Evolutionary conservation across 176 grass and related monocot genomes (phyloP).

Genomic region (Rhynchospora tenuis): DNA sequence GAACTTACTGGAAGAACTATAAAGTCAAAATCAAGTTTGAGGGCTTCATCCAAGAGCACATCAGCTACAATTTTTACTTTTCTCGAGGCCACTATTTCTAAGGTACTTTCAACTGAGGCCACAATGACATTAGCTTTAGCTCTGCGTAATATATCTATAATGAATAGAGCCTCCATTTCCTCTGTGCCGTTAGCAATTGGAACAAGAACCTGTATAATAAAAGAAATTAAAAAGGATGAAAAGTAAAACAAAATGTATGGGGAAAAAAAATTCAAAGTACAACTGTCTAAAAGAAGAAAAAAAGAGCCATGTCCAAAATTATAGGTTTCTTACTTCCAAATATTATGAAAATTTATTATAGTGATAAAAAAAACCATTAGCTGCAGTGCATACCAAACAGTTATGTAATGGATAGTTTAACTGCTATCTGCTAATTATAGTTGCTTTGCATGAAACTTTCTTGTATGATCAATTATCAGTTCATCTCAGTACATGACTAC

Average conservation of each 20-base stretch:
- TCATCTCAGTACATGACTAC: not conserved
- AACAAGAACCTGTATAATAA: slow-evolving; percentile 65
- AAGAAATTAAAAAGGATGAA: not conserved
- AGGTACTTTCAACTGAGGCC: slow-evolving; percentile 70
- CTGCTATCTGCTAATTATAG: not conserved
- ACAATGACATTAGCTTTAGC: slow-evolving; percentile 74
- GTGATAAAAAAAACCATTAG: not conserved
- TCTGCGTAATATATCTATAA: slow-evolving; percentile 76
- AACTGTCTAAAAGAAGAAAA: not conserved
- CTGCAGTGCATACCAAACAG: not conserved
- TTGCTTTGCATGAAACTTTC: not conserved
- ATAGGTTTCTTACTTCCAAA: not conserved
- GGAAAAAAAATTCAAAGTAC: slow-evolving; percentile 3
- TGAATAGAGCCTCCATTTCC: slow-evolving; percentile 82
- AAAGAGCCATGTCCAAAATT: not conserved
- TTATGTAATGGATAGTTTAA: not conserved
- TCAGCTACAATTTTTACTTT: slow-evolving; percentile 89
- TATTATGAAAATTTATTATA: not conserved
- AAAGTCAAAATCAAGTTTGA: slow-evolving; percentile 71
- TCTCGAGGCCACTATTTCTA: slow-evolving; percentile 68
- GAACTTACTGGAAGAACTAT: slow-evolving; percentile 77
- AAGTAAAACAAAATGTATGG: slow-evolving; percentile 17
- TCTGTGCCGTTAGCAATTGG: slow-evolving; percentile 92
- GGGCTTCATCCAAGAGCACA: slow-evolving; percentile 60
- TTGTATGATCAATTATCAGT: not conserved